These are phyloP conservation scores for Trichoderma koningii DNA, from an alignment of 2,329 filamentous ascomycete species.

Conservation along the genomic window DNA sequence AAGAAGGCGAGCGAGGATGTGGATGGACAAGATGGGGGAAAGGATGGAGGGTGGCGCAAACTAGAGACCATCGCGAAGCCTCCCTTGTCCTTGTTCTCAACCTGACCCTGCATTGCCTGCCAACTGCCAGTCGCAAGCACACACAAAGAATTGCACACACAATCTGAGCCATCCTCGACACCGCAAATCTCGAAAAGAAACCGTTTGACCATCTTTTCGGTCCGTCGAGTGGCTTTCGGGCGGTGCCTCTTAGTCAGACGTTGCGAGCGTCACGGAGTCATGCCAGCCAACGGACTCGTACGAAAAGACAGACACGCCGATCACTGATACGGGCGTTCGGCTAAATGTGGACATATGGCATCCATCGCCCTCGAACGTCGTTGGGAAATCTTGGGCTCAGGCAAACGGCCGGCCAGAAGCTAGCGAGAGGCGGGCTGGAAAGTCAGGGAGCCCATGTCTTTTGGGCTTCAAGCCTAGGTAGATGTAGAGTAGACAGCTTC, in stretches of 20 bases:
- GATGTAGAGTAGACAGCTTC: no score
- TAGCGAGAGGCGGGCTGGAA: conserved; percentile 20
- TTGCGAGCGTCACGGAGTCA: neutral
- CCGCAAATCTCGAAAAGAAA: neutral
- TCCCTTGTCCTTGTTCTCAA: no score
- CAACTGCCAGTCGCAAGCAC: no score
- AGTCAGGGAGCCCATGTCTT: neutral
- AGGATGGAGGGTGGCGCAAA: conserved; percentile 9
- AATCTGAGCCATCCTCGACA: neutral
- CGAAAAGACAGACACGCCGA: neutral
- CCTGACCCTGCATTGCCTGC: no score
- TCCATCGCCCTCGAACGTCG: conserved; percentile 3
- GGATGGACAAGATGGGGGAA: conserved; percentile 12
- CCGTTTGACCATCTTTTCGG: conserved; percentile 2
- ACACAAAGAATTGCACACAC: no score
- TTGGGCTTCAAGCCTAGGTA: no score
- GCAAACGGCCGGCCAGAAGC: neutral
- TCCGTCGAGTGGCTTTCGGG: conserved; percentile 3
- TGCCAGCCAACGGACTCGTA: neutral
- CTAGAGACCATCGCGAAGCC: conserved; percentile 12
- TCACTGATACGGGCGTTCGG: conserved; percentile 22
- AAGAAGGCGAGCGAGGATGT: neutral
- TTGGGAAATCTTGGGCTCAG: conserved; percentile 12
- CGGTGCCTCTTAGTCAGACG: conserved; percentile 23
- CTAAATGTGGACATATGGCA: conserved; percentile 26